phyloP scores from a whole-genome alignment of 495 filamentous ascomycete genomes.

The Apiosordaria backusii region DNA sequence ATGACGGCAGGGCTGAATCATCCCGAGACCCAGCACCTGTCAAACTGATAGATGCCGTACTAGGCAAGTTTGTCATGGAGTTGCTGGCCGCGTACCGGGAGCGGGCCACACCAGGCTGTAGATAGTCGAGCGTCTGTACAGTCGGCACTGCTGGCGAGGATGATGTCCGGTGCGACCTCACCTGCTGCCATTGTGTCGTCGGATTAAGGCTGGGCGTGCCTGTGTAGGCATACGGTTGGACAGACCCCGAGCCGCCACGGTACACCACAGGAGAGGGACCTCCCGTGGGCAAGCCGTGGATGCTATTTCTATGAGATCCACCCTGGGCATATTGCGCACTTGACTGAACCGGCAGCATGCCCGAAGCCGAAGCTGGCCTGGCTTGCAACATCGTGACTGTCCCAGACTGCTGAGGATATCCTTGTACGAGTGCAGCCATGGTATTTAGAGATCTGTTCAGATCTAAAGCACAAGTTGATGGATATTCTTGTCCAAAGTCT shows the following conservation, averaged over 20 bases:
- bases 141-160: conserved; percentile 60
- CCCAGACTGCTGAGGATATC: conserved; percentile 76
- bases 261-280: conserved; percentile 57
- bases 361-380: conserved; percentile 67
- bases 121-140: conserved; percentile 47
- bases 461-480: neutral
- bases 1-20: conserved; percentile 31
- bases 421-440: conserved; percentile 92
- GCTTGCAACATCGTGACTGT: conserved; percentile 80
- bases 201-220: conserved; percentile 65
- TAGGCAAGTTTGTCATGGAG: conserved; percentile 48
- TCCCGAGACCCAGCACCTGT: conserved; percentile 26
- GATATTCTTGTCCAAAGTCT: conserved; percentile 13
- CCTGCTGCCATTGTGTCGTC: conserved; percentile 59
- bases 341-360: conserved; percentile 54
- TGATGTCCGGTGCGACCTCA: conserved; percentile 64
- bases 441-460: conserved; percentile 1
- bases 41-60: conserved; percentile 23
- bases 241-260: conserved; percentile 64
- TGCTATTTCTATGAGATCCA: conserved; percentile 58
- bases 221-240: conserved; percentile 84
- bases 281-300: conserved; percentile 51
- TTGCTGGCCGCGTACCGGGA: conserved; percentile 58
- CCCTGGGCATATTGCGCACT: conserved; percentile 54
- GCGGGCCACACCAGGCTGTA: conserved; percentile 42